These are phyloP conservation scores for Camellia granthamiana DNA, from an alignment of 148 eudicot genomes.

Conservation along the genomic window DNA sequence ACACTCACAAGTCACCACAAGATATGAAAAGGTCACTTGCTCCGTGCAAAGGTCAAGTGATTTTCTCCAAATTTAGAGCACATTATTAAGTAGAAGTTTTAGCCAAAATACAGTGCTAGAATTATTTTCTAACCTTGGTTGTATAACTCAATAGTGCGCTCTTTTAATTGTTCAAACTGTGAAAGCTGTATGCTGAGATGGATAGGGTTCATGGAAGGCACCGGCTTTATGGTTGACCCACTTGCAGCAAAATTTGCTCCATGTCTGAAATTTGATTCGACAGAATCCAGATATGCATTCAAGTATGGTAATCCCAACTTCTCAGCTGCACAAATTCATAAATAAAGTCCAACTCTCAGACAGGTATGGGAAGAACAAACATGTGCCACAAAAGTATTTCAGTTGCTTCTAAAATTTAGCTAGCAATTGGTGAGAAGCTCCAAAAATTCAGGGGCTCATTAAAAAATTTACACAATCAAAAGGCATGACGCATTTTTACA, in stretches of 20 bases:
- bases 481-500: no score
- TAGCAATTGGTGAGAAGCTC: no score
- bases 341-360: background rate
- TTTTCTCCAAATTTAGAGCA: background rate
- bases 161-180: slow-evolving; percentile 40
- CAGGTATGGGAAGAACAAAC: background rate
- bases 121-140: slow-evolving; percentile 20
- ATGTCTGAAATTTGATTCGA: slow-evolving; percentile 36
- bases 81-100: background rate
- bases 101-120: no score
- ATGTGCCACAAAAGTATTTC: no score
- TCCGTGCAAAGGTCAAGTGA: background rate
- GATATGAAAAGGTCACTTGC: background rate
- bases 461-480: no score
- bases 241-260: slow-evolving; percentile 45
- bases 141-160: slow-evolving; percentile 23
- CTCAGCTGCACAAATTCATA: slow-evolving; percentile 29
- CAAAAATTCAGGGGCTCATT: no score
- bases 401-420: no score
- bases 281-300: slow-evolving; percentile 39
- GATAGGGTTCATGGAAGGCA: slow-evolving; percentile 22
- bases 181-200: slow-evolving; percentile 34
- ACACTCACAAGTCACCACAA: background rate
- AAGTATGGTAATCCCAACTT: slow-evolving; percentile 37
- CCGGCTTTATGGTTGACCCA: slow-evolving; percentile 34